These are phyloP conservation scores for Prunus fruticosa DNA, from an alignment of 306 rosid genomes.

Conservation along the genomic window DNA sequence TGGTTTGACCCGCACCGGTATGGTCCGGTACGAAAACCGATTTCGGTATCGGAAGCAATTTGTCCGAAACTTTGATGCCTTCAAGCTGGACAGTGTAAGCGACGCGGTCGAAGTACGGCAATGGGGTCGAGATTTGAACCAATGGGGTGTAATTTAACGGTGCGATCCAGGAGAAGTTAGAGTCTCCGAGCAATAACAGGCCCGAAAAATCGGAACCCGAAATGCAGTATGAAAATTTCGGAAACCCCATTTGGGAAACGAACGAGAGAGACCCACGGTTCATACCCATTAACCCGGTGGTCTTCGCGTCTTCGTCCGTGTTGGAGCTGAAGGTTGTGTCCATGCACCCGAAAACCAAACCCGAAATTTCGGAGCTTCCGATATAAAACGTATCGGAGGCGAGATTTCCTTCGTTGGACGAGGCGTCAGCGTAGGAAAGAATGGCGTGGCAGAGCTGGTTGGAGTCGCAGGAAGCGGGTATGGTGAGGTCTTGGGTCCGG, in stretches of 20 bases:
- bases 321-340: constrained; percentile 46
- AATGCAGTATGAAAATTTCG: constrained; percentile 86
- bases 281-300: constrained; percentile 85
- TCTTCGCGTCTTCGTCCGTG: constrained; percentile 46
- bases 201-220: constrained; percentile 72
- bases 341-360: constrained; percentile 74
- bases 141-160: constrained; percentile 66
- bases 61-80: constrained; percentile 56
- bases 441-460: constrained; percentile 77
- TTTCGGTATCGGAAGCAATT: constrained; percentile 39
- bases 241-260: constrained; percentile 56
- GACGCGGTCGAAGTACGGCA: constrained; percentile 73
- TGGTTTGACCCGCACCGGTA: constrained; percentile 88
- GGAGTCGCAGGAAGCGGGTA: constrained; percentile 86
- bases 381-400: constrained; percentile 65
- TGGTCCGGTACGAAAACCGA: constrained; percentile 58
- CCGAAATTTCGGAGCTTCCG: constrained; percentile 38
- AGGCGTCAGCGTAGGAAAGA: constrained; percentile 75
- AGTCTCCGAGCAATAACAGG: constrained; percentile 53
- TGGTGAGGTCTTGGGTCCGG: constrained; percentile 64
- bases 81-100: constrained; percentile 60
- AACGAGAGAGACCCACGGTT: constrained; percentile 78
- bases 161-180: constrained; percentile 55
- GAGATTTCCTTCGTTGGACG: constrained; percentile 79
- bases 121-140: constrained; percentile 54